Evolutionary conservation across 257 asterid genomes (phyloP).

Genomic region (Nicotiana undulata): DNA sequence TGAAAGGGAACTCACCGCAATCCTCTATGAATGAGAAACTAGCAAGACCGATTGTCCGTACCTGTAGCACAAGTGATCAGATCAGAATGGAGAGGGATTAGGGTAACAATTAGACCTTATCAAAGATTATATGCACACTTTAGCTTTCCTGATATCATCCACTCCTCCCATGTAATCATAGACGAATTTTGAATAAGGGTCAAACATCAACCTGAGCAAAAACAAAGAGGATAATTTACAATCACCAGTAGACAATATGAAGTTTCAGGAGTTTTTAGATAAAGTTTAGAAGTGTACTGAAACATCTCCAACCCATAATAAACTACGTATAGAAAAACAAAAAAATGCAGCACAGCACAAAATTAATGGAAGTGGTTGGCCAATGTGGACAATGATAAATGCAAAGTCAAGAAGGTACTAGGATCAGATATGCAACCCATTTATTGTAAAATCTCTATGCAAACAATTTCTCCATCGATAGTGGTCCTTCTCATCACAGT

Average conservation of each 20-base stretch:
- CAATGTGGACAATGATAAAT: not conserved
- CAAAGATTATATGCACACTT: conserved; percentile 24
- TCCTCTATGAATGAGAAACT: conserved; percentile 22
- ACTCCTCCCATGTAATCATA: conserved; percentile 28
- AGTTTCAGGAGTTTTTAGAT: not conserved
- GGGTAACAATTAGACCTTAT: not conserved
- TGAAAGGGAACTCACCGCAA: conserved; percentile 19
- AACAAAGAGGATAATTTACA: not conserved
- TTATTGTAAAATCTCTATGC: conserved; percentile 26
- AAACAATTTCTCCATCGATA: conserved; percentile 30
- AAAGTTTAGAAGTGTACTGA: not conserved
- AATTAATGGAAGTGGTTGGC: not conserved
- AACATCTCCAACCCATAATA: not conserved
- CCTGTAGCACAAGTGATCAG: conserved; percentile 9
- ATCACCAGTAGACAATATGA: not conserved
- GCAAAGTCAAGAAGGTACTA: not conserved
- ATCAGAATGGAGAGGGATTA: not conserved
- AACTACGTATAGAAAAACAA: not conserved
- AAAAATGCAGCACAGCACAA: not conserved
- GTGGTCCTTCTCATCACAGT: conserved; percentile 17
- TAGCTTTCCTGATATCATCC: conserved; percentile 27
- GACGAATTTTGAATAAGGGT: conserved; percentile 23
- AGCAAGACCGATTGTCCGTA: conserved; percentile 21
- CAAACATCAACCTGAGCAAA: conserved; percentile 27
- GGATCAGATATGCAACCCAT: conserved; percentile 20